Evolutionary conservation across 306 rosid species (phyloP), one percentile per base, ranked within the genome.

Genomic region (Hylodesmum podocarpum): DNA sequence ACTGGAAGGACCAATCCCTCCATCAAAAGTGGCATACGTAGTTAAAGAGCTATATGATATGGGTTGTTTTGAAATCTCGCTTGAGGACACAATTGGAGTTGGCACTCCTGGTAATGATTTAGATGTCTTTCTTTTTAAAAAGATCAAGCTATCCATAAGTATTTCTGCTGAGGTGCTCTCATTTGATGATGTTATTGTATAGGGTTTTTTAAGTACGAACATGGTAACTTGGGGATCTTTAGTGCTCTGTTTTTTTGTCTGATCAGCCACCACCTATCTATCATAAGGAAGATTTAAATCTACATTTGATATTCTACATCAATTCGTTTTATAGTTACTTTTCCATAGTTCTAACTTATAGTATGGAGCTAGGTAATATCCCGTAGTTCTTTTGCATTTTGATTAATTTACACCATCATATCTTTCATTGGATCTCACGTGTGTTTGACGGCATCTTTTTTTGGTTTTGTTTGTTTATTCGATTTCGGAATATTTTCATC

Each of bases 1-100:
- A n/a, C n/a, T n/a, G n/a, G n/a, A n/a, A n/a, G n/a, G n/a, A n/a
- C n/a, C n/a, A n/a, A n/a, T n/a, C n/a, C n/a, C n/a, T 39, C 96
- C 97, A 6, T 89, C 96, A 62, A 89, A 72, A 78, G 98, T 95
- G 31, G 97, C 97, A 65, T 88, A 89, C 73, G 96, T 95, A 31
- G 97, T 97, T 70, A 95, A 92, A 82, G 91, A 86, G 79, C 88
- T 95, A 46, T 71, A 88, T 72, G 90, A 95, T 72, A 94, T 94
- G 97, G 98, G 98, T 46, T 95, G 98, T 88, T 95, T 89, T 64
- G 98, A 95, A 77, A 90, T 95, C 82, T 95, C 98, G 50, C 97
- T 95, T 37, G 98, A 85, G 58, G 97, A 95, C 92, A 95, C 98
- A 57, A 90, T 89, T 18, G 98, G 98, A 47, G 91, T 92, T 18